Evolutionary conservation across 2,329 filamentous ascomycete genomes (phyloP).

Genomic region (Cytospora paraplurivora): DNA sequence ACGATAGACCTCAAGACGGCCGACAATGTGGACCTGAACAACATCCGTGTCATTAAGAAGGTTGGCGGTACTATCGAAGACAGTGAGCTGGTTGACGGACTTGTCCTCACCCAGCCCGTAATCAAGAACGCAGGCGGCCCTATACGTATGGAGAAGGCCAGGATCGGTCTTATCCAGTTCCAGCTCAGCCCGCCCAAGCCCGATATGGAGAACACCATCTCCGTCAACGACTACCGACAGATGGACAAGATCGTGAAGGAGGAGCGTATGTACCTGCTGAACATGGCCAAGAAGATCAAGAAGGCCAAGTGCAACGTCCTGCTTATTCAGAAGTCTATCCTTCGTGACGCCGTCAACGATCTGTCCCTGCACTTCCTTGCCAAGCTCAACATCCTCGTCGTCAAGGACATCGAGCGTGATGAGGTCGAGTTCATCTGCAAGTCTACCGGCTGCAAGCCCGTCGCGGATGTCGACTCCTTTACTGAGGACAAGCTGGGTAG

Average conservation of each 20-base stretch:
- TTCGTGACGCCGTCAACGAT: conserved; percentile 97
- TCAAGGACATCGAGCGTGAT: conserved; percentile 98
- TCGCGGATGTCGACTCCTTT: conserved; percentile 97
- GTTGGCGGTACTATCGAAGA: conserved; percentile 98
- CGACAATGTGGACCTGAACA: conserved; percentile 94
- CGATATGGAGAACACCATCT: conserved; percentile 99
- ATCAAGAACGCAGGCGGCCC: conserved; percentile 93
- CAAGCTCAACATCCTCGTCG: conserved; percentile 90
- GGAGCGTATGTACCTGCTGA: conserved; percentile 95
- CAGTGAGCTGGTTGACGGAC: conserved; percentile 92
- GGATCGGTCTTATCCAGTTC: conserved; percentile 96
- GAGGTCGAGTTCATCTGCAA: conserved; percentile 99
- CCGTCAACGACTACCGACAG: conserved; percentile 98
- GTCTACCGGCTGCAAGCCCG: conserved; percentile 97
- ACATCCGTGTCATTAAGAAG: conserved; percentile 97
- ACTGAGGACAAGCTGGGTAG: conserved; percentile 96
- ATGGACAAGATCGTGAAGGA: conserved; percentile 99
- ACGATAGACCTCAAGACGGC: conserved; percentile 95
- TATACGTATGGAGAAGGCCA: conserved; percentile 92
- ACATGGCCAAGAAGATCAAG: conserved; percentile 99
- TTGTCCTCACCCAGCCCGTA: conserved; percentile 89
- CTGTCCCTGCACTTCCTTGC: conserved; percentile 96
- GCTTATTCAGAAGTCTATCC: conserved; percentile 97
- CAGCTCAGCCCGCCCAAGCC: conserved; percentile 97
- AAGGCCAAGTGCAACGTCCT: conserved; percentile 99